phyloP scores from a whole-genome alignment of 139 green algal species.

The Closterium sp. region DNA sequence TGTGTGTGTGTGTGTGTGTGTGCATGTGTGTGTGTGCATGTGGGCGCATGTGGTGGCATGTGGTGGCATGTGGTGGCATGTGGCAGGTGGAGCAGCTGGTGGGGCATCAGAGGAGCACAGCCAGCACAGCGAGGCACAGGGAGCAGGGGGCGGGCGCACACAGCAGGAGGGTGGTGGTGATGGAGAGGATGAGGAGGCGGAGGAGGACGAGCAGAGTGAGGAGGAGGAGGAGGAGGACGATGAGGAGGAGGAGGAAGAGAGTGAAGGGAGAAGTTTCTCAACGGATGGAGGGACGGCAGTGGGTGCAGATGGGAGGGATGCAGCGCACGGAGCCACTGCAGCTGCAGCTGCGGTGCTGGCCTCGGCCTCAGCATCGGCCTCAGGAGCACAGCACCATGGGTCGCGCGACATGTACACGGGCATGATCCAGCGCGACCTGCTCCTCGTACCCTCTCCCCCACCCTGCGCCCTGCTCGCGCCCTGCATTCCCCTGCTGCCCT shows the following conservation, averaged over 20 bases:
- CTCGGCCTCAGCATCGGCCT: not conserved
- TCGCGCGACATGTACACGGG: not conserved
- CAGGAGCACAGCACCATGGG: not conserved
- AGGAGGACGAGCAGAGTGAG: not conserved
- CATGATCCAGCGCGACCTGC: not conserved
- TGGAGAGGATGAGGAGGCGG: not conserved
- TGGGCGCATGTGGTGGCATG: no score
- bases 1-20: no score
- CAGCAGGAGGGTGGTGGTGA: not conserved
- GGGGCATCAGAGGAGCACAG: not conserved
- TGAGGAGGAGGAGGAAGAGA: not conserved
- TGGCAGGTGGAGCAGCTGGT: not conserved
- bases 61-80: no score
- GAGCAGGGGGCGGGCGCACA: not conserved
- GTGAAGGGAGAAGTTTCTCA: not conserved
- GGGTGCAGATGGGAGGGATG: not conserved
- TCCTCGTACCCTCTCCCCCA: not conserved
- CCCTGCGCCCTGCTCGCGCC: not conserved
- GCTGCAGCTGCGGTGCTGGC: not conserved
- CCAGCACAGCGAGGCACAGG: not conserved
- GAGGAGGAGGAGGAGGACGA: not conserved
- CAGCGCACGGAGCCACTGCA: not conserved
- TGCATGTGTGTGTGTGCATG: no score
- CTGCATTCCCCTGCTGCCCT: not conserved
- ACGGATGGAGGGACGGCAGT: not conserved